Base-by-base conservation (phyloP, 2,329 filamentous ascomycete species). In the Dryadomyces quercus-mongolicae region DNA sequence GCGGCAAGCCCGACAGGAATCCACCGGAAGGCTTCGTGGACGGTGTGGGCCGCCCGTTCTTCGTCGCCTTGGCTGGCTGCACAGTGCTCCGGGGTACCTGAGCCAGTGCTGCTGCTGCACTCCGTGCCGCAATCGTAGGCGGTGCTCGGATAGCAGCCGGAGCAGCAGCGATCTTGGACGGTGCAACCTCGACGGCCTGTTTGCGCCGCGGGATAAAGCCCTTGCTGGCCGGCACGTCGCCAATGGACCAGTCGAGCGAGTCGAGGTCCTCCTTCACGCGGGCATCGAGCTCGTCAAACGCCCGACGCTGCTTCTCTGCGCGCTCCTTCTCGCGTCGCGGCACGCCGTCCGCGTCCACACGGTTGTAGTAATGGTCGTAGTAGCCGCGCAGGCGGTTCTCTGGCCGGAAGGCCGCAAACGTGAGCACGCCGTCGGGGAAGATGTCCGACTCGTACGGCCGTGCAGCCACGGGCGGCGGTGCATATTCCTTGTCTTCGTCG, bases 401-500 rank as follows among this genome's bases (percentile, higher is more conserved):
- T 1, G 71, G 73, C 64, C 80, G 81, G 20, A 85, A 67, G 0
- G 73, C 74, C 9, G 81, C 73, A 51, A 82, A 78, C 1, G 74
- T 81, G 42, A 84, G 67, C 48, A 71, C 73, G 1, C 72, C 74
- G 48, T 74, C 70, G 5, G 82, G 81, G 57, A 86, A 81, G 55
- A 86, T 76, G 53, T 88, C 84, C 20, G 84, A 86, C 61, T 85
- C 75, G 62, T 88, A 87, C 0, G 80, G 78, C 12, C 81, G 70
- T n/a, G 81, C 76, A 60, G 77, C 77, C 1, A 83, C 78, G 57
- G 75, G 84, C 0, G 89, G 88, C 6, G 92, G 89, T 66, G 89
- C 90, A 67, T 95, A 95, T 73, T 97, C 93, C 57, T 92, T 81
- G 54, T 96, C 91, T 25, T 84, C 82, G 47, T 87, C 91, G 22